Evolutionary conservation across 2,329 filamentous ascomycete species (phyloP).

Genomic region (Diplodia scrobiculata): DNA sequence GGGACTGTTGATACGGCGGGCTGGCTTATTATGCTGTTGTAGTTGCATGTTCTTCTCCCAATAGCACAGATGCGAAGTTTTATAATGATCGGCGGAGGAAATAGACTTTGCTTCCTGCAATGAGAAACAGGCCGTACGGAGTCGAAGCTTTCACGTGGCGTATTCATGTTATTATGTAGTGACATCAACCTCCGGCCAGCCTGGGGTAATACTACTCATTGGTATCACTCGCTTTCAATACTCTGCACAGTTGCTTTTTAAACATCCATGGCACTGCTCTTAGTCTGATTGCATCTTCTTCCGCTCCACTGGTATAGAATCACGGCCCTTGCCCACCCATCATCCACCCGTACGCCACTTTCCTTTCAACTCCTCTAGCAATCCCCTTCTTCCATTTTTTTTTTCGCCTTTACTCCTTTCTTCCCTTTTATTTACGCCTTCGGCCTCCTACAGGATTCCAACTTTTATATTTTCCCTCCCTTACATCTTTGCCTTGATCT

Average conservation of each 20-base stretch:
- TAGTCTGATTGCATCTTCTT: neutral
- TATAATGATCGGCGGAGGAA: neutral
- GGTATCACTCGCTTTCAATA: neutral
- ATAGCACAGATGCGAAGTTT: neutral
- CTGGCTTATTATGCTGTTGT: neutral
- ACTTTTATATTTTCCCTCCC: neutral
- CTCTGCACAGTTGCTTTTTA: neutral
- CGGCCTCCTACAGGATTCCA: neutral
- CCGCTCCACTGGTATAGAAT: neutral
- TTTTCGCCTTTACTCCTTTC: neutral
- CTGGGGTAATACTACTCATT: neutral
- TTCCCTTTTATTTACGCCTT: too few relatives aligned
- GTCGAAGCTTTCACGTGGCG: too few relatives aligned
- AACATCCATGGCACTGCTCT: neutral
- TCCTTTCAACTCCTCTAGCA: neutral
- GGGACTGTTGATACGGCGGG: neutral
- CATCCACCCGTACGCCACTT: neutral
- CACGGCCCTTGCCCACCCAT: neutral
- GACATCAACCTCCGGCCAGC: neutral
- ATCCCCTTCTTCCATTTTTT: neutral
- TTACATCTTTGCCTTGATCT: constrained; percentile 73
- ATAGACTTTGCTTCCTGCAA: neutral
- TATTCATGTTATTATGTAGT: neutral
- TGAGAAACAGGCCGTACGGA: neutral
- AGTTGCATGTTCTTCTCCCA: neutral